phyloP scores from a whole-genome alignment of 2,329 filamentous ascomycete species.

The Xylaria sp. region DNA sequence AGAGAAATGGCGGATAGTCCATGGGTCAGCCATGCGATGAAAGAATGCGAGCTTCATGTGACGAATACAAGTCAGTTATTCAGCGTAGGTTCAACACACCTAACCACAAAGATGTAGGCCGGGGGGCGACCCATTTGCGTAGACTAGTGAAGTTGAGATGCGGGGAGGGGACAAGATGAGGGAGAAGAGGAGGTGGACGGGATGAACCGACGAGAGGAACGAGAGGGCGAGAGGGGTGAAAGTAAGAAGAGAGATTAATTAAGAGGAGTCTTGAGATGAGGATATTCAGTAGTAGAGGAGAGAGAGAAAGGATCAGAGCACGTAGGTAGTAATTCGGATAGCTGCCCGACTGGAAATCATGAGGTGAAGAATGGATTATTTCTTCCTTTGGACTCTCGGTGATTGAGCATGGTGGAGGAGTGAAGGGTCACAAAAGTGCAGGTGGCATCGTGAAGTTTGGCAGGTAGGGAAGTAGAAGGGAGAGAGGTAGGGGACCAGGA shows the following conservation, averaged over 20 bases:
- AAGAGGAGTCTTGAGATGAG: too few species aligned
- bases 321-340: too few species aligned
- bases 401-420: too few species aligned
- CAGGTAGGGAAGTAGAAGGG: too few species aligned
- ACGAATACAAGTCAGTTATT: background rate
- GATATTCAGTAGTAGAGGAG: too few species aligned
- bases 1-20: background rate
- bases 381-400: too few species aligned
- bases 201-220: background rate
- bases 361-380: too few species aligned
- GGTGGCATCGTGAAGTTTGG: too few species aligned
- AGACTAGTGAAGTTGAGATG: background rate
- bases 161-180: background rate
- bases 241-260: background rate
- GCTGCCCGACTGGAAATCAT: too few species aligned
- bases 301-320: too few species aligned
- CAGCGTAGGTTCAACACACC: constrained; percentile 32
- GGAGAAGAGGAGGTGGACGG: background rate
- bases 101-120: constrained; percentile 47
- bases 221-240: background rate
- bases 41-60: background rate
- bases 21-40: background rate
- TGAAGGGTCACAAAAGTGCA: too few species aligned
- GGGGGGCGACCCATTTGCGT: constrained; percentile 42
- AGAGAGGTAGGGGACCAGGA: too few species aligned